A percentile compares a stretch with the other conserved stretches of the same genome.
Conservation (phyloP, 2,329 filamentous ascomycete genomes). For the Colletotrichum navitas region DNA sequence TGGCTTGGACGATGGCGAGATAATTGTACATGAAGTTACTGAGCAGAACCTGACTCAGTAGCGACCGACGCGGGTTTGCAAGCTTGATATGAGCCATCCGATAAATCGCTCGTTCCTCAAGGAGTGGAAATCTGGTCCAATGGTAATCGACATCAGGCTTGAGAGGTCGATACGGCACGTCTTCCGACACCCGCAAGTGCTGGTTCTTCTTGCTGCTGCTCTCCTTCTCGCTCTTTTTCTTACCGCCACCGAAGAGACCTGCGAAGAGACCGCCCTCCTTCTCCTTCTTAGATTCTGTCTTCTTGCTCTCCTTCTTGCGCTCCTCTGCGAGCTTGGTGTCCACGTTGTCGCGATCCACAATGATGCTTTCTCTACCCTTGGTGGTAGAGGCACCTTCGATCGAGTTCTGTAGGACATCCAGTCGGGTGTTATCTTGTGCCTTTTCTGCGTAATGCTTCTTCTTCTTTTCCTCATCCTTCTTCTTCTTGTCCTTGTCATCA, state of each 20-base stretch:
- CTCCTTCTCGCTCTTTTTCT: constrained; percentile 87
- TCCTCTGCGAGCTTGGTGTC: constrained; percentile 83
- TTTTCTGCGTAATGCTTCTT: constrained; percentile 68
- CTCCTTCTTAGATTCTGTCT: constrained; percentile 86
- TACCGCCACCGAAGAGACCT: constrained; percentile 89
- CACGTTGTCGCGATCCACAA: constrained; percentile 82
- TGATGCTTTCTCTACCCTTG: constrained; percentile 83
- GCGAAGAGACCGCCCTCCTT: constrained; percentile 95
- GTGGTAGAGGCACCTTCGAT: constrained; percentile 76
- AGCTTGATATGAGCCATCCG: constrained; percentile 99
- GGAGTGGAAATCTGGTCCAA: constrained; percentile 94
- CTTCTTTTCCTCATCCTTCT: constrained; percentile 77
- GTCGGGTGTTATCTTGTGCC: constrained; percentile 80
- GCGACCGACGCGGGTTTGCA: constrained; percentile 91
- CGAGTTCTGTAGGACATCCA: constrained; percentile 89
- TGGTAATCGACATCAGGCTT: constrained; percentile 94
- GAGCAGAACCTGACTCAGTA: constrained; percentile 94
- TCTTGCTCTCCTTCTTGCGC: constrained; percentile 84
- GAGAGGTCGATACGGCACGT: constrained; percentile 77
- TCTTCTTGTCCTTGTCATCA: constrained; percentile 75
- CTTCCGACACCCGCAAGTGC: constrained; percentile 82
- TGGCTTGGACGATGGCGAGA: constrained; percentile 96
- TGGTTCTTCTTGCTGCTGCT: constrained; percentile 79
- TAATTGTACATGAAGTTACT: constrained; percentile 99
- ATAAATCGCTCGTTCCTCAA: constrained; percentile 97